A percentile compares a stretch with the other conserved stretches of the same genome.
These are phyloP conservation scores for Adansonia grandidieri DNA, from an alignment of 441 rosid genomes.

Conservation along the genomic window DNA sequence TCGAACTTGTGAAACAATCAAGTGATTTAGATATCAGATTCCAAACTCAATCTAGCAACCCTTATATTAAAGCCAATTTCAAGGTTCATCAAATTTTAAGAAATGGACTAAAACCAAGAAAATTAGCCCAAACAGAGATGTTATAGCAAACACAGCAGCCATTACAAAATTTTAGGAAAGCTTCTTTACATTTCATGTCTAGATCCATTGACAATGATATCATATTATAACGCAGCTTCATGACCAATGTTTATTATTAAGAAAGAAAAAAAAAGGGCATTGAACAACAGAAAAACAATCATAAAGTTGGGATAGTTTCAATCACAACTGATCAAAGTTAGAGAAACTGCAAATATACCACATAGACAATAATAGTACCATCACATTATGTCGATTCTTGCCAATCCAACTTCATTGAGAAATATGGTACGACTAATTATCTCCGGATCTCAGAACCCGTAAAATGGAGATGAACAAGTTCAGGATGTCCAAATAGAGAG, in stretches of 20 bases:
- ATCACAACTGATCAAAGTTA: neutral
- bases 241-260: neutral
- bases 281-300: neutral
- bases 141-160: neutral
- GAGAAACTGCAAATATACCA: neutral
- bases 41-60: too few species aligned
- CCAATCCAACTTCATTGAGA: neutral
- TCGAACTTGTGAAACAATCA: too few species aligned
- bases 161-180: neutral
- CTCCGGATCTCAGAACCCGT: constrained; percentile 64
- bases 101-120: too few species aligned
- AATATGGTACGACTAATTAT: constrained; percentile 42
- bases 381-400: neutral
- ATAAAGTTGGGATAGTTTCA: constrained; percentile 1
- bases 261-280: neutral
- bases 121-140: too few species aligned
- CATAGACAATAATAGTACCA: neutral
- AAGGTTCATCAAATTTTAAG: too few species aligned
- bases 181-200: neutral
- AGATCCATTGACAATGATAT: neutral
- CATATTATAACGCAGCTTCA: neutral
- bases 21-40: too few species aligned
- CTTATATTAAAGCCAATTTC: too few species aligned
- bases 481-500: constrained; percentile 86
- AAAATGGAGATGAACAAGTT: constrained; percentile 81